Evolutionary conservation across 106 monocot species (phyloP), one percentile per base, ranked within the genome.

Genomic region (Phalaenopsis aphrodite): DNA sequence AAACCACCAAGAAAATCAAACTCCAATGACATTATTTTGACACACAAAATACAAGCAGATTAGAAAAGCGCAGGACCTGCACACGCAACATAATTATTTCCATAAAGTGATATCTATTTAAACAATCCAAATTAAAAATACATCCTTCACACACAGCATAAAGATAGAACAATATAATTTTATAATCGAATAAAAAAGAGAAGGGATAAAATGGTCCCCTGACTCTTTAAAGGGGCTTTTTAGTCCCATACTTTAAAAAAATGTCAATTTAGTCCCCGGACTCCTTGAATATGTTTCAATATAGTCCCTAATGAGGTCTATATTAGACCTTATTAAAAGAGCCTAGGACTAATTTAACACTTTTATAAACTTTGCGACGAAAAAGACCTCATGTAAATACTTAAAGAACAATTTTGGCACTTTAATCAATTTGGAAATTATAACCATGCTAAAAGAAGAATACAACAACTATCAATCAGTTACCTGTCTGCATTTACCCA

Each of bases 401-500:
- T 30, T 30, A 30, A 30, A 30, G 30, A 30, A 30, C 30, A 0
- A 30, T 30, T 30, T 0, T 30, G 30, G 0, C 30, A 30, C 30
- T 30, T 30, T 30, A 30, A 30, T 30, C 30, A 30, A 30, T 76
- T 24, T 19, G 30, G 21, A 42, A 49, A 75, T 9, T 5, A 76
- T 21, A 76, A 49, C 21, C 1, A 48, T 30, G 10, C 46, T n/a
- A 49, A 76, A 49, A 36, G 8, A 76, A 42, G 7, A 48, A 48
- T 76, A 45, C 42, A 74, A 43, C 2, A 74, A 42, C 43, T 37
- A 12, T 14, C 52, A 52, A 10, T 9, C 14, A 7, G 1, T 78
- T 89, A 98, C 97, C 94, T 98, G 97, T 86, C 94, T 91, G 81
- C 97, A 98, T 87, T 92, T 98, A 75, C 94, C 97, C 5, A 98